Percentiles rank a stretch among this genome's conserved stretches.
Evolutionary conservation across 2,329 filamentous ascomycete species (phyloP).

Genomic region (Diaporthe citriasiana): DNA sequence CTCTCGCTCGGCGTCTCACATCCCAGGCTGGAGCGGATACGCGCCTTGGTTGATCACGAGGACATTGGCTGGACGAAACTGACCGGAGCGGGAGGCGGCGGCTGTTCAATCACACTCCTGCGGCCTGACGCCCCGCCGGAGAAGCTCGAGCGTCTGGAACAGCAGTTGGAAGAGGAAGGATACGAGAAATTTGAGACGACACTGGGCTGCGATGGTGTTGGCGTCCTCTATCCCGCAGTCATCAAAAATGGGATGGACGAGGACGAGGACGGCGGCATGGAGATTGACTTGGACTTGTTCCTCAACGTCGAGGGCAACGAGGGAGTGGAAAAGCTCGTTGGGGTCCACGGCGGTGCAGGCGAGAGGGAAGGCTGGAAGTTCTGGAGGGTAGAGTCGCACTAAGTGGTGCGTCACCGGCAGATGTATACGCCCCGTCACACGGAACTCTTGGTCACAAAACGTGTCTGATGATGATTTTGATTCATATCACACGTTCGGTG

Average conservation of each 20-base stretch:
- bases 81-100: slow-evolving; percentile 94
- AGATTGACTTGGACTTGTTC: slow-evolving; percentile 90
- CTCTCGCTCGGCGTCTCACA: slow-evolving; percentile 95
- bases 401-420: slow-evolving; percentile 23
- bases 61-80: slow-evolving; percentile 97
- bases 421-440: slow-evolving; percentile 5
- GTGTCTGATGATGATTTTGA: slow-evolving; percentile 6
- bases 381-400: slow-evolving; percentile 75
- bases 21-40: slow-evolving; percentile 89
- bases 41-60: slow-evolving; percentile 90
- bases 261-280: slow-evolving; percentile 84
- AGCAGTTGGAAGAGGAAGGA: slow-evolving; percentile 76
- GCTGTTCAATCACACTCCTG: slow-evolving; percentile 93
- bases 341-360: slow-evolving; percentile 77
- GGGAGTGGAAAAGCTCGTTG: slow-evolving; percentile 89
- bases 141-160: slow-evolving; percentile 74
- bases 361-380: slow-evolving; percentile 89
- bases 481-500: background rate
- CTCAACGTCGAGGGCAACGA: slow-evolving; percentile 86
- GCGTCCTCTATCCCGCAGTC: slow-evolving; percentile 93
- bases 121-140: slow-evolving; percentile 73
- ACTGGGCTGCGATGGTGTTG: slow-evolving; percentile 92
- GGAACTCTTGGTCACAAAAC: slow-evolving; percentile 11
- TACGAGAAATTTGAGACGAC: slow-evolving; percentile 91
- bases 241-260: slow-evolving; percentile 87